phyloP scores from a whole-genome alignment of 106 monocot species.

The Dactylorhiza incarnata region DNA sequence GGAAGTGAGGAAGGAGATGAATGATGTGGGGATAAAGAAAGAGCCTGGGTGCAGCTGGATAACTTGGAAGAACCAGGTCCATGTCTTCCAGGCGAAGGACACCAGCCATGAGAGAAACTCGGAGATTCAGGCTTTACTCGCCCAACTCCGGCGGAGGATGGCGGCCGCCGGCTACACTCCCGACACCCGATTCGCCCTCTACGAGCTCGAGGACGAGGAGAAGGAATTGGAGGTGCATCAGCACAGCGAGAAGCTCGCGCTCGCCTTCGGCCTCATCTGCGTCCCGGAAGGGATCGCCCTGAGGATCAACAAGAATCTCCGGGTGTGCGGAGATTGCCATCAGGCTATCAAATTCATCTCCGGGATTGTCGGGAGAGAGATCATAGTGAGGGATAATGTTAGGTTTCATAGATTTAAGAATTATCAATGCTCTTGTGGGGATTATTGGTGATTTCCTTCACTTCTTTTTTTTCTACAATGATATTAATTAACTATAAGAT shows the following conservation, averaged over 20 bases:
- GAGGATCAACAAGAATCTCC: conserved; percentile 80
- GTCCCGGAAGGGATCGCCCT: conserved; percentile 60
- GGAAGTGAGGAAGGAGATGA: conserved; percentile 78
- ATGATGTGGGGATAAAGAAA: conserved; percentile 75
- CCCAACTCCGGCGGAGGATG: conserved; percentile 54
- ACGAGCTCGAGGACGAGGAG: conserved; percentile 87
- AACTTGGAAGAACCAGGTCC: conserved; percentile 69
- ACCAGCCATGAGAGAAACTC: conserved; percentile 39
- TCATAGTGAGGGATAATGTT: conserved; percentile 77
- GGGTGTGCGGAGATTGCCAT: conserved; percentile 86
- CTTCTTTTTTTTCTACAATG: no score
- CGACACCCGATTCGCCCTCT: conserved; percentile 63
- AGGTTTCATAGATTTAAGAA: conserved; percentile 77
- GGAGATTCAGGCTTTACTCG: conserved; percentile 58
- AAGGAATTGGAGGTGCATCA: conserved; percentile 80
- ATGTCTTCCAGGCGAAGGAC: conserved; percentile 91
- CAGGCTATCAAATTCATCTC: conserved; percentile 79
- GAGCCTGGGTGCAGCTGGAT: conserved; percentile 90
- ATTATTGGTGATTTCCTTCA: conserved; percentile 64
- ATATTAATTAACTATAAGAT: no score
- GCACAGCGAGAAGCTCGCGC: conserved; percentile 92
- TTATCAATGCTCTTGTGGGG: conserved; percentile 67
- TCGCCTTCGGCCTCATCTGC: conserved; percentile 79
- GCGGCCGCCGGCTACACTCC: conserved; percentile 65
- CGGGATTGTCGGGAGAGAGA: conserved; percentile 67